These are phyloP conservation scores for Penium margaritaceum DNA, from an alignment of 139 green algal genomes.

Conservation along the genomic window DNA sequence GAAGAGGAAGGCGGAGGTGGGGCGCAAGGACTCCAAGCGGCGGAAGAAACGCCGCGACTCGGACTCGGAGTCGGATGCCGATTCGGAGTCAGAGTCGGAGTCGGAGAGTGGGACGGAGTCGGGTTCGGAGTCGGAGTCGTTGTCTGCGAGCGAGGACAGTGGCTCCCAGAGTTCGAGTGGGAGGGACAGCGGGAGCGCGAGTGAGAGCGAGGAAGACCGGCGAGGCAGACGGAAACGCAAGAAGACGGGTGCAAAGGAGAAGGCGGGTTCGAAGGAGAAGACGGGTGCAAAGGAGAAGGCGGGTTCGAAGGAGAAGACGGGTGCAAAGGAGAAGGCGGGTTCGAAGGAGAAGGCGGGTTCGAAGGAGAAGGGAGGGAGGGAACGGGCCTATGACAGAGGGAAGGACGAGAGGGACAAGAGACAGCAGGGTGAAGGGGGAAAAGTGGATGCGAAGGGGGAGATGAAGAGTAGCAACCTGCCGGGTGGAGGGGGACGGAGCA, in stretches of 20 bases:
- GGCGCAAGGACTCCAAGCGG: not conserved
- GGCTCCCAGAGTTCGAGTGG: not conserved
- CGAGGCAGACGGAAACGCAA: not conserved
- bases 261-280: not conserved
- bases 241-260: not conserved
- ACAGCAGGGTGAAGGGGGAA: not conserved
- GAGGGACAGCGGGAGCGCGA: slow-evolving; percentile 1
- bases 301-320: not conserved
- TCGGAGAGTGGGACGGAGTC: not conserved
- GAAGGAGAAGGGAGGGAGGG: not conserved
- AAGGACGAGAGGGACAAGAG: slow-evolving; percentile 4
- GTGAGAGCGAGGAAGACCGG: not conserved
- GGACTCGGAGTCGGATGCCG: not conserved
- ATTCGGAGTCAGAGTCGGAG: not conserved
- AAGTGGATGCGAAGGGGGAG: not conserved
- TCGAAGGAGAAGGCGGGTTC: not conserved
- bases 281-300: not conserved
- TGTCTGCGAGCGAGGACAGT: slow-evolving; percentile 12
- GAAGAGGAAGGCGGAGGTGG: too few relatives aligned
- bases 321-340: not conserved
- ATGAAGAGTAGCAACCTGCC: not conserved
- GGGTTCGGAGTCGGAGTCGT: not conserved
- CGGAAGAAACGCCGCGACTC: not conserved
- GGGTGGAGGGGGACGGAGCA: not conserved
- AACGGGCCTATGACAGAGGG: not conserved